Conservation (phyloP, 441 rosid species). For the Gossypium gossypioides region DNA sequence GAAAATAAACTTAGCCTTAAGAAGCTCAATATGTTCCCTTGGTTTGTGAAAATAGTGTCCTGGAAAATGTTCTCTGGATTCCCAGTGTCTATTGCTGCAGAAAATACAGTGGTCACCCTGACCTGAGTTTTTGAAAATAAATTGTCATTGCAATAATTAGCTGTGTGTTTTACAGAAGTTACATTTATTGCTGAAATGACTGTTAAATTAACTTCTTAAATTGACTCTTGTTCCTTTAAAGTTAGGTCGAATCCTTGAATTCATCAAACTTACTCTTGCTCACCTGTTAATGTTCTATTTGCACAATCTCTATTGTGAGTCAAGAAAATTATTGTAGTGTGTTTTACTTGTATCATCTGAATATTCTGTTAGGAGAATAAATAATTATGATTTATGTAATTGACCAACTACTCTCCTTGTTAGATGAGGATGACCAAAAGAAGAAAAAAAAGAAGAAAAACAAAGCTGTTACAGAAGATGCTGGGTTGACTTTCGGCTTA, state of each 20-base stretch:
- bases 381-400: neutral
- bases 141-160: neutral
- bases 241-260: neutral
- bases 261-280: neutral
- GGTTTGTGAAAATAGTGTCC: neutral
- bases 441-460: conserved; percentile 78
- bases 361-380: neutral
- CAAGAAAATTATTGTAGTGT: neutral
- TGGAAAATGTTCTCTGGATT: neutral
- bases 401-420: conserved; percentile 14
- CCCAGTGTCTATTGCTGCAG: neutral
- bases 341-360: neutral
- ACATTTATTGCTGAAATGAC: neutral
- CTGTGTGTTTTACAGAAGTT: neutral
- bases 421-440: conserved; percentile 66
- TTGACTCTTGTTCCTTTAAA: neutral
- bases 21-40: neutral
- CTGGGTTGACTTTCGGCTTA: conserved; percentile 31
- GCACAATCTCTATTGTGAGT: conserved; percentile 2
- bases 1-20: neutral
- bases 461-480: conserved; percentile 34
- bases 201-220: conserved; percentile 4
- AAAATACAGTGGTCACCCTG: neutral
- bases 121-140: neutral
- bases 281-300: neutral